Conservation (phyloP, 768 basidiomycete species). For the Mycena olivaceomarginata region DNA sequence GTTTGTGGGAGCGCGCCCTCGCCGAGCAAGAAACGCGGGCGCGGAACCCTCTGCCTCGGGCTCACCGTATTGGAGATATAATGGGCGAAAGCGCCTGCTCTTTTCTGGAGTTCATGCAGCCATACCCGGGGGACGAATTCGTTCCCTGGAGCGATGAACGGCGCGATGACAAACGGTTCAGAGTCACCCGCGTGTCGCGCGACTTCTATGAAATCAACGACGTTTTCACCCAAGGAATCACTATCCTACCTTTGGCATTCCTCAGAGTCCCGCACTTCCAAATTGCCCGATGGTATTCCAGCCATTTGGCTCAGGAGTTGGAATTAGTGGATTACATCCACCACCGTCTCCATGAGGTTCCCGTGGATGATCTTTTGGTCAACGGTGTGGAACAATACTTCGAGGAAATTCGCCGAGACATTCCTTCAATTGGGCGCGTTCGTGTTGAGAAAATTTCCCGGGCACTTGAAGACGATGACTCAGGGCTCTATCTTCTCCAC, state of each 20-base stretch:
- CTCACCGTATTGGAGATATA: not conserved
- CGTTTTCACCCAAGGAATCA: not conserved
- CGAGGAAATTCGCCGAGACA: not conserved
- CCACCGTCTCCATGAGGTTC: not conserved
- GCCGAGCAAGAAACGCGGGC: not conserved
- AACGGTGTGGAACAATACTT: not conserved
- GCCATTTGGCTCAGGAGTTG: not conserved
- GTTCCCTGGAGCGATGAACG: not conserved
- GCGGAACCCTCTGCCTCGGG: not conserved
- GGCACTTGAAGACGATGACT: not conserved
- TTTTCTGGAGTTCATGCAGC: not conserved
- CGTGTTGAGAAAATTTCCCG: not conserved
- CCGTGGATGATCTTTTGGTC: not conserved
- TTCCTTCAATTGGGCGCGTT: not conserved
- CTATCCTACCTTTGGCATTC: not conserved
- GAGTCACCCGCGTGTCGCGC: not conserved
- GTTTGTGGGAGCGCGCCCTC: not conserved
- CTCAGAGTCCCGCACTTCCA: not conserved
- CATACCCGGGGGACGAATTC: not conserved
- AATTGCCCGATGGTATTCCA: not conserved
- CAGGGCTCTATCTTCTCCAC: not conserved
- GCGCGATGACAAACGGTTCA: not conserved
- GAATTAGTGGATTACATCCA: not conserved
- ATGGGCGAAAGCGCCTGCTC: not conserved
- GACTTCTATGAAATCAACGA: not conserved